Evolutionary conservation across 306 rosid species (phyloP).

Genomic region (Lathyrus sativus): DNA sequence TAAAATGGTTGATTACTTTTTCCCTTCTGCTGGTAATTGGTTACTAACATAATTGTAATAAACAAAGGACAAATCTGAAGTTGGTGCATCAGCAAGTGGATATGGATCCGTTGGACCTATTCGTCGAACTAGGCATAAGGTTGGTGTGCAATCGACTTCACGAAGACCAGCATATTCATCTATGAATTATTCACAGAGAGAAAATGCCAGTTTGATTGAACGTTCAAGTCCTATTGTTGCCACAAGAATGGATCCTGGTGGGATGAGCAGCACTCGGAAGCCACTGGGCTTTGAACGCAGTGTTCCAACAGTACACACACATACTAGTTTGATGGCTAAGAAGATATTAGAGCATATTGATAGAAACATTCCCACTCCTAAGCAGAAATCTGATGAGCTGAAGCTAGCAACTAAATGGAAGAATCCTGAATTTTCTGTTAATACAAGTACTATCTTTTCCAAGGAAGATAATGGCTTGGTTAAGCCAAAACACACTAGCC

Average conservation of each 20-base stretch:
- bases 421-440: constrained; percentile 53
- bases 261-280: constrained; percentile 43
- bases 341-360: constrained; percentile 80
- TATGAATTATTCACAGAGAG: constrained; percentile 39
- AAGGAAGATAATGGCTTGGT: constrained; percentile 46
- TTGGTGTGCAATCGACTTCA: constrained; percentile 50
- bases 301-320: constrained; percentile 58
- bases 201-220: constrained; percentile 41
- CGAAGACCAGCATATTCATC: constrained; percentile 52
- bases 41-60: constrained; percentile 27
- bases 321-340: constrained; percentile 75
- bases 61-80: constrained; percentile 53
- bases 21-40: neutral
- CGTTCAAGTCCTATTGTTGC: constrained; percentile 45
- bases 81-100: constrained; percentile 50
- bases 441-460: constrained; percentile 40
- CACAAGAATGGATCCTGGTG: constrained; percentile 50
- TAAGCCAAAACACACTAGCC: constrained; percentile 37
- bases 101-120: constrained; percentile 82
- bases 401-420: constrained; percentile 66
- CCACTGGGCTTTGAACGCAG: constrained; percentile 44
- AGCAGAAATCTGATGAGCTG: constrained; percentile 74
- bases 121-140: constrained; percentile 55
- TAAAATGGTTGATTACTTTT: constrained; percentile 6
- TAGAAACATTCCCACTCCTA: constrained; percentile 75